A percentile compares a stretch with the other conserved stretches of the same genome.
phyloP scores from a whole-genome alignment of 345 rosid genomes.

The Isatis tinctoria region DNA sequence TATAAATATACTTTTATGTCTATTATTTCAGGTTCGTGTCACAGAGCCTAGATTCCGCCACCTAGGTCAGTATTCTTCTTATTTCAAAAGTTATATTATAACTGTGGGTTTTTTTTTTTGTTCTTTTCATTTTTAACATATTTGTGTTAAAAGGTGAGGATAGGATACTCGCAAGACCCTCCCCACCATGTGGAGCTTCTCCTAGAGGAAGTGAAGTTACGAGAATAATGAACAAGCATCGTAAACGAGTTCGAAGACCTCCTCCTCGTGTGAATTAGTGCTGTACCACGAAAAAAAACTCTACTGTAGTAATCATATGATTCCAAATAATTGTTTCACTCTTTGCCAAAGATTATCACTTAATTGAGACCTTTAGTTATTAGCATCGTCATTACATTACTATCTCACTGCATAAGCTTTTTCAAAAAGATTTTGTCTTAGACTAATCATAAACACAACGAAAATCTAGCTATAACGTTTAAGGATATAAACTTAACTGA shows the following conservation, averaged over 20 bases:
- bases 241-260: background rate
- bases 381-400: too few relatives aligned
- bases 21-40: background rate
- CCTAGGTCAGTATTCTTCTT: background rate
- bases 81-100: background rate
- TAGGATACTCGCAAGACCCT: background rate
- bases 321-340: background rate
- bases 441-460: too few relatives aligned
- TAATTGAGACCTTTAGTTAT: background rate
- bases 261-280: background rate
- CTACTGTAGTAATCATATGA: background rate
- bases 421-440: too few relatives aligned
- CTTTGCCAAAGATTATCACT: background rate
- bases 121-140: background rate
- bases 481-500: too few relatives aligned
- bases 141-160: background rate
- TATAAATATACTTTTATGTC: background rate
- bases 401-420: too few relatives aligned
- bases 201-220: background rate
- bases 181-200: background rate
- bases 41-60: background rate
- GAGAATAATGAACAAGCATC: background rate
- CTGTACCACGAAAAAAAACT: too few relatives aligned
- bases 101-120: too few relatives aligned
- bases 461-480: too few relatives aligned